phyloP scores from a whole-genome alignment of 495 filamentous ascomycete species.

The Aspergillus bertholletiae region DNA sequence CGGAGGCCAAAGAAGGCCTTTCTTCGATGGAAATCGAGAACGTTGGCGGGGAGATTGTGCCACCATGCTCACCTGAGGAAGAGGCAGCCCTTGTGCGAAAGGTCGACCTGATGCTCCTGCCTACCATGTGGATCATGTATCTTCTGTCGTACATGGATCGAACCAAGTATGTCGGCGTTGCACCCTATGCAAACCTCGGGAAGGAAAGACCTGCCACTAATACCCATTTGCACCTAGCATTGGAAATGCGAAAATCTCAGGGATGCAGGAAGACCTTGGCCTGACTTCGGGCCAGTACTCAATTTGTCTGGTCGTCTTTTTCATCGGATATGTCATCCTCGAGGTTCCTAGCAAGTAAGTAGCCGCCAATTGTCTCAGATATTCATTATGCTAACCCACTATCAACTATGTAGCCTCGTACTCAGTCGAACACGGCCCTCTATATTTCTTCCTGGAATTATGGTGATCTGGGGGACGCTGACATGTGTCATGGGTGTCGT shows the following conservation, averaged over 20 bases:
- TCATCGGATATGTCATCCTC: conserved; percentile 41
- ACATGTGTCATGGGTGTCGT: conserved; percentile 42
- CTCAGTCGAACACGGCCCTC: conserved; percentile 37
- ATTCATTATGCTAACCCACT: neutral
- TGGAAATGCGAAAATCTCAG: conserved; percentile 44
- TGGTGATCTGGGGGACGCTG: conserved; percentile 36
- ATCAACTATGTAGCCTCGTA: conserved; percentile 29
- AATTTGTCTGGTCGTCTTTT: conserved; percentile 38
- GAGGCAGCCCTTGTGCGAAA: conserved; percentile 40
- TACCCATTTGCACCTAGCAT: conserved; percentile 28
- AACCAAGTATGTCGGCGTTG: conserved; percentile 24
- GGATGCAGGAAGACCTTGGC: conserved; percentile 39
- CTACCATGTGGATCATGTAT: conserved; percentile 47
- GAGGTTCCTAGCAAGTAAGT: conserved; percentile 39
- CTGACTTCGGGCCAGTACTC: conserved; percentile 34
- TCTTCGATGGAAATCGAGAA: neutral
- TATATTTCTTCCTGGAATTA: conserved; percentile 42
- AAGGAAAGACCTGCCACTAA: neutral
- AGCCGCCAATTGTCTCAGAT: neutral
- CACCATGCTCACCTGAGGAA: conserved; percentile 15
- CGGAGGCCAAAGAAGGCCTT: neutral
- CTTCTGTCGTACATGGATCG: conserved; percentile 48
- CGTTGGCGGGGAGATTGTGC: neutral
- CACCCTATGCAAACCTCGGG: no score
- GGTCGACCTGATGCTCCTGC: conserved; percentile 47